Conservation (phyloP, 163 green algal genomes). For the Chlamydomonas reinhardtii region DNA sequence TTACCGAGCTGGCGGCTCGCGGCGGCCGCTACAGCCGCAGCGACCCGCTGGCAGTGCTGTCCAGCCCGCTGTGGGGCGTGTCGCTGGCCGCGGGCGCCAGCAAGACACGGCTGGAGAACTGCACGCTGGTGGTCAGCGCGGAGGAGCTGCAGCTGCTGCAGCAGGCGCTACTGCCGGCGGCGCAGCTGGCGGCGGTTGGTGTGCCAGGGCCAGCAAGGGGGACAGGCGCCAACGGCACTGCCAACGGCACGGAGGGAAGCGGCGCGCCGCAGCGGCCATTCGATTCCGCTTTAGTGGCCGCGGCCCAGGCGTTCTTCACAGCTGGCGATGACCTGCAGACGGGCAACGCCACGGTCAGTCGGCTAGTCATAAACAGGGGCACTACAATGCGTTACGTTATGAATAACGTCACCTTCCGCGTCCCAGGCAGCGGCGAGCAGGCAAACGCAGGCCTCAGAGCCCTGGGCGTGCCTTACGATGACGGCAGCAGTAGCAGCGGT, state of each 20-base stretch:
- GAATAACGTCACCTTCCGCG: conserved; percentile 3
- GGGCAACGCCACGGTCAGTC: neutral
- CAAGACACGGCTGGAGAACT: neutral
- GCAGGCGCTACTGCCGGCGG: conserved; percentile 13
- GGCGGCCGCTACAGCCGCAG: neutral
- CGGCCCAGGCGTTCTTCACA: conserved; percentile 6
- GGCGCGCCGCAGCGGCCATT: neutral
- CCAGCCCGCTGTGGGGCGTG: conserved; percentile 26
- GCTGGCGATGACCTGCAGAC: neutral
- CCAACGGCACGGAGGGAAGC: too few species aligned
- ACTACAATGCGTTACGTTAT: neutral
- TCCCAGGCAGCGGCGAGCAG: neutral
- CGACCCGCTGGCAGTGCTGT: conserved; percentile 6
- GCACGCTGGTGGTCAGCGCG: conserved; percentile 11
- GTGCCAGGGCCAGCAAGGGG: neutral
- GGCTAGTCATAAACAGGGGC: neutral
- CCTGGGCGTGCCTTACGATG: neutral
- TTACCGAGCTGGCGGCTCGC: neutral
- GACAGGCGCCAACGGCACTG: neutral
- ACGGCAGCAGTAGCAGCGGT: neutral
- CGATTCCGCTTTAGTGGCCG: neutral
- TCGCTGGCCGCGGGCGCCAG: neutral
- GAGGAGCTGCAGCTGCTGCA: conserved; percentile 24
- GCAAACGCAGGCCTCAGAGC: neutral
- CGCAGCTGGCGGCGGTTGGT: neutral